These are phyloP conservation scores for Cercis canadensis DNA, from an alignment of 306 rosid genomes.

Conservation along the genomic window DNA sequence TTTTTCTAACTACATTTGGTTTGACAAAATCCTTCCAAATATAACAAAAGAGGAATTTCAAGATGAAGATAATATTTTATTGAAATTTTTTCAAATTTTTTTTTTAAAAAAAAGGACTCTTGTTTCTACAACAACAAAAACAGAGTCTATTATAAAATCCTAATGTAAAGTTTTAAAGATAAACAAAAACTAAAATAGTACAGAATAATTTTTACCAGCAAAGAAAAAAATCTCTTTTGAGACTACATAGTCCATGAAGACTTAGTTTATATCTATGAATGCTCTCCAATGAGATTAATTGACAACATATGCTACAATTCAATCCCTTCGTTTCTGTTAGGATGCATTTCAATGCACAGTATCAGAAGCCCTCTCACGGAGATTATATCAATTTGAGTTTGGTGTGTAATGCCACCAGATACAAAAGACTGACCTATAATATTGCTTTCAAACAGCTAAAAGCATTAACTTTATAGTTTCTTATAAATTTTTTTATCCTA, in stretches of 20 bases:
- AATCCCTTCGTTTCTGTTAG: no score
- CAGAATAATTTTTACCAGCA: no score
- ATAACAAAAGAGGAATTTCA: not conserved
- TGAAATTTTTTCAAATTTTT: no score
- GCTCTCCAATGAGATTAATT: not conserved
- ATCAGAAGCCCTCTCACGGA: not conserved
- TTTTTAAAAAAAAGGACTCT: conserved; percentile 1
- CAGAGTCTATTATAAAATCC: conserved; percentile 14
- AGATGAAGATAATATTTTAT: not conserved
- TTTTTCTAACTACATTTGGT: no score
- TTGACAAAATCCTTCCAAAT: no score
- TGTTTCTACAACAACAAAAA: conserved; percentile 1
- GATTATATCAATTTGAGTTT: conserved; percentile 1
- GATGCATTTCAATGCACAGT: not conserved
- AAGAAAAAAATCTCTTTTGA: not conserved
- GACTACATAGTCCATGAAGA: not conserved
- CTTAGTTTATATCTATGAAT: not conserved
- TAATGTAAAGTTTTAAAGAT: not conserved
- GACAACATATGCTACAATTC: not conserved
- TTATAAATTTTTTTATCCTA: not conserved
- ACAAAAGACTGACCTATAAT: not conserved
- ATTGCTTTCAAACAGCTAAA: not conserved
- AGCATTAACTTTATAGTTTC: no score
- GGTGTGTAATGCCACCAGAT: not conserved
- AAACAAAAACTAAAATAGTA: no score